Evolutionary conservation across 139 green algal species (phyloP).

Genomic region (Diplosphaera chodatii): DNA sequence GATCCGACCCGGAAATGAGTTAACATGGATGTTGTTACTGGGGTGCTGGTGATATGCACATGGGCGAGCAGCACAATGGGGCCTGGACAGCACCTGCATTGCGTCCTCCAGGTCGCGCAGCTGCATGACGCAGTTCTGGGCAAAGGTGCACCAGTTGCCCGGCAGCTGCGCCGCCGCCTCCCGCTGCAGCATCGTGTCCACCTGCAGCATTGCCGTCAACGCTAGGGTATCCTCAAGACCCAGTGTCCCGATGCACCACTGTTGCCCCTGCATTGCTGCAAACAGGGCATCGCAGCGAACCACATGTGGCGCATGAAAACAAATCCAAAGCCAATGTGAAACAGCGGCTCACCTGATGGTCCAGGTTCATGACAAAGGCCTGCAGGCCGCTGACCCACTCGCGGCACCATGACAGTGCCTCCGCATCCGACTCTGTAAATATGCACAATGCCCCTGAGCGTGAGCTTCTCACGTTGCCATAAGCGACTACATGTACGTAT

Average conservation of each 20-base stretch:
- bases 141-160: slow-evolving; percentile 3
- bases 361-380: neutral
- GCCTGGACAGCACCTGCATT: neutral
- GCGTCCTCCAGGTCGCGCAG: slow-evolving; percentile 9
- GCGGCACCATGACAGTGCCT: neutral
- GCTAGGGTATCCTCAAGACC: too few relatives aligned
- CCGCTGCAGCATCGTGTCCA: neutral
- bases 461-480: too few relatives aligned
- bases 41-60: too few relatives aligned
- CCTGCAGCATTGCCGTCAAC: neutral
- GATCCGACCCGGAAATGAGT: too few relatives aligned
- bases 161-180: neutral
- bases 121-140: slow-evolving; percentile 8
- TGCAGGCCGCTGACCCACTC: neutral
- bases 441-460: neutral
- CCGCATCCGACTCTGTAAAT: neutral
- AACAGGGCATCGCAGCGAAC: too few relatives aligned
- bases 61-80: too few relatives aligned
- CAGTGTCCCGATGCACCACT: too few relatives aligned
- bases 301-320: too few relatives aligned
- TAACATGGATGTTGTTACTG: too few relatives aligned
- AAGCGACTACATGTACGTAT: too few relatives aligned
- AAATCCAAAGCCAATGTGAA: too few relatives aligned
- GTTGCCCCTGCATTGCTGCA: too few relatives aligned
- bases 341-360: neutral